Percentiles rank a stretch among this genome's conserved stretches.
Conservation (phyloP, 225 moss, liverwort and hornwort genomes). For the Ulota crispa region DNA sequence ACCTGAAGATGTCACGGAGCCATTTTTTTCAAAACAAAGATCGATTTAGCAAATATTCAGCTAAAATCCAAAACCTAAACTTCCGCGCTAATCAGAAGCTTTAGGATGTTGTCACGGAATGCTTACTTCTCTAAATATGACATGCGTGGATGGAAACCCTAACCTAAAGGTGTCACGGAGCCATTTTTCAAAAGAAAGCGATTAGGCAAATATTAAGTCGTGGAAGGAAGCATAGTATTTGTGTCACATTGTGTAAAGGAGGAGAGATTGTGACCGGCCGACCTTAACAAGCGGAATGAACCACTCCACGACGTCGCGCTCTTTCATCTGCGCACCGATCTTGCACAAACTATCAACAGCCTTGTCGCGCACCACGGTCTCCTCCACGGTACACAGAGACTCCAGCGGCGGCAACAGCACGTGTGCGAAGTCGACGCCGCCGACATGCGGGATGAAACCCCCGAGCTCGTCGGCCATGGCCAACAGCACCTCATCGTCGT, state of each 20-base stretch:
- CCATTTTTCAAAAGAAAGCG: background rate
- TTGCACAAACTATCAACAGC: slow-evolving; percentile 90
- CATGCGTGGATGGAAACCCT: background rate
- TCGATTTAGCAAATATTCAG: background rate
- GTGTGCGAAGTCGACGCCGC: slow-evolving; percentile 81
- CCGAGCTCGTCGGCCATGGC: slow-evolving; percentile 99
- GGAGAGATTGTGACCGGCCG: slow-evolving; percentile 21
- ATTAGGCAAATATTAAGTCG: background rate
- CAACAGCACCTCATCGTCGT: slow-evolving; percentile 89
- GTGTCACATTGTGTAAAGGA: background rate
- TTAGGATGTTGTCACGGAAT: slow-evolving; percentile 10
- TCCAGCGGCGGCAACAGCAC: slow-evolving; percentile 82
- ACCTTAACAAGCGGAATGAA: slow-evolving; percentile 97
- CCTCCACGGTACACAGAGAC: slow-evolving; percentile 84
- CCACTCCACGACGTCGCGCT: slow-evolving; percentile 88
- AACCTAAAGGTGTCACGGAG: background rate
- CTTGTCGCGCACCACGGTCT: slow-evolving; percentile 94
- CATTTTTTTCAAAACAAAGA: background rate
- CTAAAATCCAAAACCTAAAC: slow-evolving; percentile 1
- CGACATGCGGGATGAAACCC: slow-evolving; percentile 77
- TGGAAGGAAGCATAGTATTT: background rate
- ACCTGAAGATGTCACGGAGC: background rate
- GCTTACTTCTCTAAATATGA: background rate
- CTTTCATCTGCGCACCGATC: slow-evolving; percentile 91
- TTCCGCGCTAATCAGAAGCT: slow-evolving; percentile 8